A percentile compares a stretch with the other conserved stretches of the same genome.
These are phyloP conservation scores for Trichoderma afroharzianum DNA, from an alignment of 2,329 filamentous ascomycete species.

Conservation along the genomic window DNA sequence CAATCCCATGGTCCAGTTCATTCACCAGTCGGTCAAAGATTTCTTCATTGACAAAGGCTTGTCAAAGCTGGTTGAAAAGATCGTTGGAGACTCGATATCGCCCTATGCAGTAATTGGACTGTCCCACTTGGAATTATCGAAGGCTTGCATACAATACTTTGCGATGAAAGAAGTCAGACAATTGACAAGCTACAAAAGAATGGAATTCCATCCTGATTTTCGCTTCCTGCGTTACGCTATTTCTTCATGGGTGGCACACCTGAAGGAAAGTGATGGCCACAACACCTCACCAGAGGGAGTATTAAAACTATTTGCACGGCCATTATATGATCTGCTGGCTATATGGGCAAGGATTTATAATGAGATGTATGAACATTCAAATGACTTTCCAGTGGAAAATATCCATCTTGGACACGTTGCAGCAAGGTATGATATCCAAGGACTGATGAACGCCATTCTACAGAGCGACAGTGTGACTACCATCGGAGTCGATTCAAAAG, in stretches of 20 bases:
- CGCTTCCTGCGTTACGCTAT: conserved; percentile 3
- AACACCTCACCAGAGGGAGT: not conserved
- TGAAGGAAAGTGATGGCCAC: not conserved
- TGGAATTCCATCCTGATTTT: not conserved
- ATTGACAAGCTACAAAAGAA: accelerated
- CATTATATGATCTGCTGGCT: not conserved
- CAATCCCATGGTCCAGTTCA: conserved; percentile 28
- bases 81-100: conserved; percentile 10
- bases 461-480: too few species aligned
- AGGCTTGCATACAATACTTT: conserved; percentile 26
- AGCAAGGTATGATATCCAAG: not conserved
- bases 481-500: not conserved
- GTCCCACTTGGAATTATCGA: conserved; percentile 25
- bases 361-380: accelerated
- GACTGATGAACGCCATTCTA: not conserved
- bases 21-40: conserved; percentile 34
- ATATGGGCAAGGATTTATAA: not conserved
- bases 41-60: conserved; percentile 29
- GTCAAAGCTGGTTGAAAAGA: not conserved
- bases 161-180: conserved; percentile 22
- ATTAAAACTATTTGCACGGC: not conserved
- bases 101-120: not conserved
- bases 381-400: not conserved
- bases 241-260: conserved; percentile 7
- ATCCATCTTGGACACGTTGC: not conserved